Evolutionary conservation across 495 filamentous ascomycete genomes (phyloP), one percentile per base, ranked within the genome.

Genomic region (Acidiella bohemica): DNA sequence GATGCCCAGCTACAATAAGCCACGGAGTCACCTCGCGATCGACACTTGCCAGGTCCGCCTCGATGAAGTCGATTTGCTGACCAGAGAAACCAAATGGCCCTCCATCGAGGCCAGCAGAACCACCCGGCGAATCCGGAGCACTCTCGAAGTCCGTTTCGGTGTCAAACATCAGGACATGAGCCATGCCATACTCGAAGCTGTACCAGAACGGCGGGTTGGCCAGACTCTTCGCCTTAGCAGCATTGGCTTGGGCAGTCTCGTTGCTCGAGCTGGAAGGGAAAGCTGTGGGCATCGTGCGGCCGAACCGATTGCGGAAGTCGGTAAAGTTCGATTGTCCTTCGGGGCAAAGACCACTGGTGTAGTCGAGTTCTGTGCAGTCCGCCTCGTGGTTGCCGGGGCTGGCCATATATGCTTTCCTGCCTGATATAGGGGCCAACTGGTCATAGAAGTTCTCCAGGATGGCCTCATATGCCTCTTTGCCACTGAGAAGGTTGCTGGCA

Each of bases 1-100:
- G 54, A 46, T 78, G 74, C 1, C 73, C 74, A 0, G 65, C 72
- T 22, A 73, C 66, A 6, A 78, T 55, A 0, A 76, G 35, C 72
- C 72, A 76, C 1, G 72, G 62, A 13, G 67, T 73, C 2, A 71
- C 59, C 8, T 48, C 53, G 41, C 66, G 63, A 46, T 71, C 65
- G 22, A 70, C 67, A 0, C 59, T 61, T 0, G 60, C 61, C 0
- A 70, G 51, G 39, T 70, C 67, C 0, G 60, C 61, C 13, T 59
- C 57, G 4, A 70, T 52, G 40, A 66, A 71, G 0, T 60, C 46
- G n/a, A 68, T 51, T 47, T 71, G 67, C 37, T 63, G 59, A 22
- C 53, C 44, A 0, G 49, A 28, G 13, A 23, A 16, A n/a, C 71
- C 70, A 46, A 75, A 74, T 2, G 70, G 69, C 0, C 72, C 72